Base-by-base conservation (phyloP, 148 eudicot species). In the Rhododendron mucronatum region DNA sequence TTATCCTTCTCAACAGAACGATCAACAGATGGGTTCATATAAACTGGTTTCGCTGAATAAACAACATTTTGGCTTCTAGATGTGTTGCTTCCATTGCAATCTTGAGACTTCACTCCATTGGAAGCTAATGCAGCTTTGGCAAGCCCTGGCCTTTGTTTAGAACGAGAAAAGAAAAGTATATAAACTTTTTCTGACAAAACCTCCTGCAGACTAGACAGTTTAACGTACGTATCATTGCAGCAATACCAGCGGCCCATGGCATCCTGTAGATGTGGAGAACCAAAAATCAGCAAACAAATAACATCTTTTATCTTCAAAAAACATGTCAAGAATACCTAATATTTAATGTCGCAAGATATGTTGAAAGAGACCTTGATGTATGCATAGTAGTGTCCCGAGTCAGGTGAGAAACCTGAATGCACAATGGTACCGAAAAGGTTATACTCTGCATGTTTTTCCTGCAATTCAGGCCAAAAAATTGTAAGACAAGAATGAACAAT, bases 371-470 rank as follows among this genome's bases (percentile, higher is more conserved):
- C 99, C 99, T 97, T 97, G 57, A 97, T 91, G 88, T 95, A 94
- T 53, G 99, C 96, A 90, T 95, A 97, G 86, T 97, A 97, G 90
- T 97, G 99, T 84, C 99, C 99, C 65, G 99, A 94, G 87, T 97
- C 98, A 12, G 96, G 96, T 59, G 99, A 97, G 86, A 89, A 92
- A 71, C 99, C 99, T 47, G 98, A 95, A 94, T 97, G 99, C 81
- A 97, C 98, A 85, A 97, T 95, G 63, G 98, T 94, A 39, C 96
- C 99, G 80, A 94, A 97, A 89, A 97, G 98, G 69, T 89, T 92
- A 88, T 97, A 97, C 91, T 94, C 96, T 33, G 98, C 96, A 76
- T 93, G 88, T 84, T 86, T 91, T 88, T 95, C 98, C 99, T 97
- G 98, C 92, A 95, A 82, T 82, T 47, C n/a, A 80, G 57, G 21